A percentile compares a stretch with the other conserved stretches of the same genome.
Conservation (phyloP, 2,329 filamentous ascomycete species). For the Diaporthe australafricana region DNA sequence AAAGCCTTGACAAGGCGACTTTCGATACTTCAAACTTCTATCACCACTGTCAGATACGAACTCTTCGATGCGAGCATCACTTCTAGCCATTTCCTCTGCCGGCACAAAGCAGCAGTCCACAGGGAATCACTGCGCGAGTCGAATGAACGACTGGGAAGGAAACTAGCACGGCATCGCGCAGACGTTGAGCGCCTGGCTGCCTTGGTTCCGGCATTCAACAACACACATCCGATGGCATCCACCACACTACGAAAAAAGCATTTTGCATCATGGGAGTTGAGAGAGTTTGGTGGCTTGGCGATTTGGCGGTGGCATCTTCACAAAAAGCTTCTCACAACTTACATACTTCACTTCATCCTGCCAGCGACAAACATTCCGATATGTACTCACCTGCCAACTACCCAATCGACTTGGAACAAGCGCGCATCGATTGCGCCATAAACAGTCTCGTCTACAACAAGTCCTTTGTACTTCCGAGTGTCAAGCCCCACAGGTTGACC, state of each 20-base stretch:
- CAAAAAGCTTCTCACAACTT: constrained; percentile 7
- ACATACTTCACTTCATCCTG: constrained; percentile 9
- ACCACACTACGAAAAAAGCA: constrained; percentile 17
- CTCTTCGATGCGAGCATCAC: constrained; percentile 47
- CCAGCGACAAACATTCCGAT: neutral
- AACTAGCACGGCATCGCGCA: constrained; percentile 13
- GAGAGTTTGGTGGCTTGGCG: constrained; percentile 35
- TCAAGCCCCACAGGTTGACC: neutral
- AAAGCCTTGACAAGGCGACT: neutral
- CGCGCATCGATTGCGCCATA: constrained; percentile 23
- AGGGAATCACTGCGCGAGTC: neutral
- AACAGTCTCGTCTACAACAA: neutral
- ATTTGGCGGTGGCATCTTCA: constrained; percentile 18
- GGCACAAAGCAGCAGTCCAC: constrained; percentile 32
- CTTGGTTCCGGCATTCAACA: constrained; percentile 26
- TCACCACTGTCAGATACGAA: constrained; percentile 39
- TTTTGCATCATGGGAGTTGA: constrained; percentile 35
- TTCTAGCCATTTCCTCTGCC: constrained; percentile 44
- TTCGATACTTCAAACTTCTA: neutral
- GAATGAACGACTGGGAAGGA: constrained; percentile 13
- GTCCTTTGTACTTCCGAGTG: neutral
- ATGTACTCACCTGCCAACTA: neutral
- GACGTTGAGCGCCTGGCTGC: constrained; percentile 35
- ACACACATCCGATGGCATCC: constrained; percentile 11
- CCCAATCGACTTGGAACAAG: neutral